phyloP scores from a whole-genome alignment of 441 rosid species.

The Iberis amara region DNA sequence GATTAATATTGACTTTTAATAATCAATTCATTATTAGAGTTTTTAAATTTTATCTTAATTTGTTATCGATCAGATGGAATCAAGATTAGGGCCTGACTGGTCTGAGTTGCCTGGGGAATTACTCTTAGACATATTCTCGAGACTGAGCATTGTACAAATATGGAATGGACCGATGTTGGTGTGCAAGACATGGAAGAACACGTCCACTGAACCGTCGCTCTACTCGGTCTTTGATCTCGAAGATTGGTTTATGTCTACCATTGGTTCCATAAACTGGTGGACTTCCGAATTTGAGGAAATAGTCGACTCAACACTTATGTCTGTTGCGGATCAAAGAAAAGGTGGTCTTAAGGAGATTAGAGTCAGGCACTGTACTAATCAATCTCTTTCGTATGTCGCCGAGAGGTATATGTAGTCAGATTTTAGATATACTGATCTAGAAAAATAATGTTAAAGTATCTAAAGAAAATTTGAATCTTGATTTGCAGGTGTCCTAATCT shows the following conservation, averaged over 20 bases:
- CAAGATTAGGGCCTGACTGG: conserved; percentile 41
- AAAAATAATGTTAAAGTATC: too few relatives aligned
- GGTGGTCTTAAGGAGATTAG: conserved; percentile 46
- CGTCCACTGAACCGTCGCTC: conserved; percentile 57
- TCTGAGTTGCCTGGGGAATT: conserved; percentile 60
- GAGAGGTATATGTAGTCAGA: too few relatives aligned
- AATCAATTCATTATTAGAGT: too few relatives aligned
- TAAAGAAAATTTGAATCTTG: too few relatives aligned
- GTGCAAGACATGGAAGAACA: conserved; percentile 62
- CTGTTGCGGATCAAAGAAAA: conserved; percentile 46
- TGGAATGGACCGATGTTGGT: conserved; percentile 66
- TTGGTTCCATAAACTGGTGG: conserved; percentile 62
- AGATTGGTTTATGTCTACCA: conserved; percentile 39
- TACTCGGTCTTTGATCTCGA: conserved; percentile 55
- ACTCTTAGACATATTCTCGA: conserved; percentile 56
- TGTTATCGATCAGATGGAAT: conserved; percentile 1
- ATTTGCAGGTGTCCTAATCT: too few relatives aligned
- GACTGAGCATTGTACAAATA: conserved; percentile 52
- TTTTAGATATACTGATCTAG: too few relatives aligned
- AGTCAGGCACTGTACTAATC: conserved; percentile 70
- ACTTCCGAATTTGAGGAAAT: conserved; percentile 49
- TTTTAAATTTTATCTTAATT: too few relatives aligned
- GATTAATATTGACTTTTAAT: too few relatives aligned
- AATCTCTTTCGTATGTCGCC: conserved; percentile 47
- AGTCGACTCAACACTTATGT: conserved; percentile 55